Percentiles rank a stretch among this genome's conserved stretches.
phyloP scores from a whole-genome alignment of 2,329 filamentous ascomycete genomes.

The Botrytis aclada region DNA sequence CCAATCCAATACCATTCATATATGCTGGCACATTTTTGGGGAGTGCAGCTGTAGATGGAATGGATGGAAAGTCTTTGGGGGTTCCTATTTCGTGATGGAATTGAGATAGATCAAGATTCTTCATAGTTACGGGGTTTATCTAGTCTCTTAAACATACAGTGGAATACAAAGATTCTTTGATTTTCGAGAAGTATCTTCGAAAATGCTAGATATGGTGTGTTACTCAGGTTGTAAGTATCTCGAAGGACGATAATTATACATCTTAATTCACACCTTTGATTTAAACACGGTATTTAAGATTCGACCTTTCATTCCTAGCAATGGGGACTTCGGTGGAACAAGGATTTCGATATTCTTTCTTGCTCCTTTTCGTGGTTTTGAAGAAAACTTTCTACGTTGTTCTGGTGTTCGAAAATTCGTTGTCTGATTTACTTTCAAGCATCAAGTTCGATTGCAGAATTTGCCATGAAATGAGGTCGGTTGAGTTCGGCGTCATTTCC shows the following conservation, averaged over 20 bases:
- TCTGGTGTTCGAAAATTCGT: not conserved
- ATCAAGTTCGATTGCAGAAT: not conserved
- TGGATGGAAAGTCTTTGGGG: too few species aligned
- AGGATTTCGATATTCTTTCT: not conserved
- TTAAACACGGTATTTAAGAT: not conserved
- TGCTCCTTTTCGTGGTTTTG: not conserved
- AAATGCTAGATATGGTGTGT: too few species aligned
- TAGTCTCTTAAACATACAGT: too few species aligned
- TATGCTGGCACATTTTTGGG: too few species aligned
- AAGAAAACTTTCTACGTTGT: not conserved
- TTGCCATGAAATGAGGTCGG: not conserved
- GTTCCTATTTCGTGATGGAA: too few species aligned
- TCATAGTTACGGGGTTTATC: accelerated
- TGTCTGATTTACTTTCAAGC: not conserved
- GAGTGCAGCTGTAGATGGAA: too few species aligned
- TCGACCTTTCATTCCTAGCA: not conserved
- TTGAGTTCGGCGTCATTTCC: not conserved
- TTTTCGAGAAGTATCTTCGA: too few species aligned
- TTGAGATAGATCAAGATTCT: too few species aligned
- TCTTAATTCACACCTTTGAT: not conserved
- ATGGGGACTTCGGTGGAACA: not conserved
- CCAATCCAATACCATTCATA: accelerated
- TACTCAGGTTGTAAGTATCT: too few species aligned
- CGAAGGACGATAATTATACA: too few species aligned
- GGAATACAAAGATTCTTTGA: too few species aligned